Conservation (phyloP, 805 yeast genomes). For the Schizosaccharomyces lindneri region DNA sequence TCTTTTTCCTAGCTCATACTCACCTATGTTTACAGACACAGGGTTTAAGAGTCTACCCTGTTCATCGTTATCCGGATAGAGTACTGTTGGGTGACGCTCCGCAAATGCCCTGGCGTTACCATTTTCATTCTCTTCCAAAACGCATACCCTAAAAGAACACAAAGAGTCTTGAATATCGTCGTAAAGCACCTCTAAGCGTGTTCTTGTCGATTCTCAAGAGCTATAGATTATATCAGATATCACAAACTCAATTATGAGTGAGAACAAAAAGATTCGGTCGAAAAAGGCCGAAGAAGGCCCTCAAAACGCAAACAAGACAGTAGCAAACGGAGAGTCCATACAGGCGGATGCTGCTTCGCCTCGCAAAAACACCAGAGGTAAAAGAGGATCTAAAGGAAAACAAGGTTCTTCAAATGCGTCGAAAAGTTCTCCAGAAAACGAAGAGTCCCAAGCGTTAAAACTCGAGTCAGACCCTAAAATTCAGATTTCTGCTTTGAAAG, state of each 20-base stretch:
- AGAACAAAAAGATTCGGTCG: not conserved
- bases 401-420: not conserved
- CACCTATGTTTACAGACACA: too few relatives aligned
- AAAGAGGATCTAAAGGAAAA: not conserved
- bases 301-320: not conserved
- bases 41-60: too few relatives aligned
- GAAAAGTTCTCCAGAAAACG: not conserved
- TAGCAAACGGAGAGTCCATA: not conserved
- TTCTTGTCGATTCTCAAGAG: not conserved
- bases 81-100: too few relatives aligned
- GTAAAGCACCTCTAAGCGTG: not conserved
- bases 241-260: not conserved
- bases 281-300: not conserved
- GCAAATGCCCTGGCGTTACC: too few relatives aligned
- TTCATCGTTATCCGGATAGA: too few relatives aligned
- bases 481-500: conserved; percentile 22
- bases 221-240: not conserved
- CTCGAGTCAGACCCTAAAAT: not conserved
- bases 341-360: not conserved
- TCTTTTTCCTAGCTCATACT: too few relatives aligned
- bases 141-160: not conserved
- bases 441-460: not conserved
- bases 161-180: not conserved
- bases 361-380: not conserved
- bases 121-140: not conserved